Evolutionary conservation across 2,329 filamentous ascomycete species (phyloP), one percentile per base, ranked within the genome.

Genomic region (Botrytis fabae): DNA sequence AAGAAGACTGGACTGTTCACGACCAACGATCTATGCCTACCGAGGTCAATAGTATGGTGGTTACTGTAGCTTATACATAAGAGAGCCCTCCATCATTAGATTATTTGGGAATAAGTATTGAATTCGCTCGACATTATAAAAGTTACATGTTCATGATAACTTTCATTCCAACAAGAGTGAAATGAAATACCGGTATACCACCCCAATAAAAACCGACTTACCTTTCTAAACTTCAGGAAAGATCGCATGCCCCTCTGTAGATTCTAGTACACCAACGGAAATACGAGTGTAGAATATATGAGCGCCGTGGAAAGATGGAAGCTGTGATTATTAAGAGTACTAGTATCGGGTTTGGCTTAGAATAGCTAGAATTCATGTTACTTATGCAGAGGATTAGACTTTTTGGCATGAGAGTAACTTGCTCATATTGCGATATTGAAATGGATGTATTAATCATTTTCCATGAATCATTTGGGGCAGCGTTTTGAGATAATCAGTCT

Each of bases 21-120:
- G 2, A 18, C 20, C 18, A 22, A 28, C 18, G 7, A 59, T 60
- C 8, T n/a, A 61, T 8, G 6, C 6, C 12, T 25, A 8, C 10
- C 14, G 4, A 40, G 2, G 4, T 4, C 18, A 22, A 32, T 32
- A 28, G 8, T 57, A 18, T 4, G 16, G n/a, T 28, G 3, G 32
- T 57, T 18, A 2, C 2, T 18, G 3, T n/a, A 28, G 14, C n/a
- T 9, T 16, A 28, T 8, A 28, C 16, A 18, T 28, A 14, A 57
- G 7, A 57, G 3, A 16, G 4, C 1, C 12, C 35, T 40, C 14
- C 7, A 28, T n/a, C 7, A 18, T 32, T 28, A 8, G 2, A 22
- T n/a, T 0, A 40, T 14, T 12, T 66, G 9, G 14, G 1, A 16
- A 40, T 3, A 1, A 35, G 22, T 18, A 51, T 20, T 5, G 25